phyloP scores from a whole-genome alignment of 805 yeast genomes.

The Nakazawaea populi region DNA sequence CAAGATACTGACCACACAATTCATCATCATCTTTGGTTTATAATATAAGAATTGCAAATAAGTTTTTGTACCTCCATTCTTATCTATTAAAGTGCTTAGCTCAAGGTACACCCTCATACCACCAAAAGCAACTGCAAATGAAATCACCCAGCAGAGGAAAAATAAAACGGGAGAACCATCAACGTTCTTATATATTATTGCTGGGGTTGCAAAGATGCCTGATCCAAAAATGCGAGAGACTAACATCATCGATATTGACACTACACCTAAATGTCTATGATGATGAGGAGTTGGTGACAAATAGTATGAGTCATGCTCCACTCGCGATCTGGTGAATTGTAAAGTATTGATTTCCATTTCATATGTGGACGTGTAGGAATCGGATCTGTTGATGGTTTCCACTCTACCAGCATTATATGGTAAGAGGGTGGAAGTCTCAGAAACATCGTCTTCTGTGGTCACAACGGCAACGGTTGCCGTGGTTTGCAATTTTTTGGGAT shows the following conservation, averaged over 20 bases:
- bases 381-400: not conserved
- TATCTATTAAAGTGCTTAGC: slow-evolving; percentile 53
- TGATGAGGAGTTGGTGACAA: slow-evolving; percentile 34
- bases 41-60: slow-evolving; percentile 54
- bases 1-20: slow-evolving; percentile 43
- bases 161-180: slow-evolving; percentile 52
- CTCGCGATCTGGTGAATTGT: slow-evolving; percentile 2
- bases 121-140: slow-evolving; percentile 47
- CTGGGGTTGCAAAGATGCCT: slow-evolving; percentile 59
- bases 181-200: slow-evolving; percentile 47
- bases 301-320: slow-evolving; percentile 10
- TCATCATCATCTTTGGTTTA: slow-evolving; percentile 43
- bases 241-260: slow-evolving; percentile 49
- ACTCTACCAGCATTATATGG: not conserved
- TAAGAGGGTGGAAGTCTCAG: slow-evolving; percentile 1
- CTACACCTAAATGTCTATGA: slow-evolving; percentile 58
- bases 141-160: slow-evolving; percentile 47
- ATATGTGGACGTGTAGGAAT: slow-evolving; percentile 7
- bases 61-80: slow-evolving; percentile 61
- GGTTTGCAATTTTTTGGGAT: slow-evolving; percentile 2
- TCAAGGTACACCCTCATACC: slow-evolving; percentile 56
- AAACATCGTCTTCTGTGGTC: not conserved
- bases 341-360: slow-evolving; percentile 4
- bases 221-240: slow-evolving; percentile 59
- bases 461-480: not conserved